Conservation (phyloP, 2,329 filamentous ascomycete genomes). For the Calonectria hawksworthii region DNA sequence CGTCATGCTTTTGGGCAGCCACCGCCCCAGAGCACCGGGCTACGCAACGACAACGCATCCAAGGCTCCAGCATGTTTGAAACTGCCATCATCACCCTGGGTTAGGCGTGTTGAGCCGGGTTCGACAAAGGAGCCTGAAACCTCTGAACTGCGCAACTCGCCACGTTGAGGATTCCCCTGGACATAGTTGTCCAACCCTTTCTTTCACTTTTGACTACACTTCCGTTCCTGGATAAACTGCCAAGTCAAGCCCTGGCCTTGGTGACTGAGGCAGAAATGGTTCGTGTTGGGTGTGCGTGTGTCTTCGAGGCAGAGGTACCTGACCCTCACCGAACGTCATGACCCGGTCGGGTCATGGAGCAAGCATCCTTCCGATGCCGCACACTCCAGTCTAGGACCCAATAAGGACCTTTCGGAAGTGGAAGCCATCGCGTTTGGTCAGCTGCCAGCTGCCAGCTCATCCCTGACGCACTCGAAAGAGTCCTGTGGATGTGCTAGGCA, state of each 20-base stretch:
- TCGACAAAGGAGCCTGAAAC: background rate
- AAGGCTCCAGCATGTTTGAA: background rate
- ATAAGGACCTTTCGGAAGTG: conserved; percentile 28
- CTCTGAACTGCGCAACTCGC: background rate
- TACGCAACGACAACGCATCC: conserved; percentile 13
- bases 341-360: conserved; percentile 18
- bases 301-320: conserved; percentile 3
- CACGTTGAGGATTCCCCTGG: background rate
- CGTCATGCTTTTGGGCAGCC: conserved; percentile 4
- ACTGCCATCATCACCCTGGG: background rate
- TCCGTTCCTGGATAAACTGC: conserved; percentile 12
- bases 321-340: conserved; percentile 1
- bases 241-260: conserved; percentile 6
- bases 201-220: conserved; percentile 16
- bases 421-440: conserved; percentile 26
- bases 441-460: conserved; percentile 32
- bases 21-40: background rate
- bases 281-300: background rate
- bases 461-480: conserved; percentile 30
- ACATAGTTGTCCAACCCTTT: conserved; percentile 32
- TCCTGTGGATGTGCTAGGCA: conserved; percentile 33
- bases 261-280: conserved; percentile 21
- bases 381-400: conserved; percentile 24
- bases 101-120: background rate
- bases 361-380: conserved; percentile 23